Evolutionary conservation across 352 stramenopile genomes (phyloP), one percentile per base, ranked within the genome.

Genomic region (Phytophthora foliorum): DNA sequence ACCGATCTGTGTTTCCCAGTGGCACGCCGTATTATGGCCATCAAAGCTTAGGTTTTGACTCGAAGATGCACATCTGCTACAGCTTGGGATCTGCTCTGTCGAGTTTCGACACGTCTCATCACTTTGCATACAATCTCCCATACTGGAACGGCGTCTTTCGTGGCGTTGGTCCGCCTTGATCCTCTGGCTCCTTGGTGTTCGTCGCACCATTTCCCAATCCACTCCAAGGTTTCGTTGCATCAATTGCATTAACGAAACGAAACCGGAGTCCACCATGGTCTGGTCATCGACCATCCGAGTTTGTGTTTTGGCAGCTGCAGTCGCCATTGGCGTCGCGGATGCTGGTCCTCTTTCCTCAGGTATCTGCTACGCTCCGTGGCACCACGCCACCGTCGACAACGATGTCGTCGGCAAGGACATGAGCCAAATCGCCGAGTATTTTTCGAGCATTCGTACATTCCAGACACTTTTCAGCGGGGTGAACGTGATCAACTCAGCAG

Each of bases 391-490:
- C 17, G 81, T 92, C 22, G 68, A 63, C 19, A 16, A 31, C 9
- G 73, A 81, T 19, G 66, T 85, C 2, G 53, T 88, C 22, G 64
- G 66, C 46, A 82, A 77, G 45, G 79, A 88, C 63, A 68, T 88
- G 25, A 57, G 49, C 8, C 67, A 81, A 48, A 57, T 84, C 17
- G 71, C 63, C 14, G 46, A 85, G 67, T 77, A 83, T 42, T 93
- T 92, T 63, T 70, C 72, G 24, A 77, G 74, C 32, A 74, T 94
- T 22, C 86, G 86, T 39, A 92, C 86, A 14, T 94, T 85, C 76
- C 82, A 93, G 63, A 69, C 86, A 29, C 75, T 81, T 50, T 91
- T 92, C 56, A 78, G 69, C 45, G 63, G 74, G 46, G 60, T 84
- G n/a, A 93, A 92, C 58, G 77, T 81, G 6, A 82, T 91, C 27